Conservation (phyloP, 306 rosid genomes). For the Comarum palustre region DNA sequence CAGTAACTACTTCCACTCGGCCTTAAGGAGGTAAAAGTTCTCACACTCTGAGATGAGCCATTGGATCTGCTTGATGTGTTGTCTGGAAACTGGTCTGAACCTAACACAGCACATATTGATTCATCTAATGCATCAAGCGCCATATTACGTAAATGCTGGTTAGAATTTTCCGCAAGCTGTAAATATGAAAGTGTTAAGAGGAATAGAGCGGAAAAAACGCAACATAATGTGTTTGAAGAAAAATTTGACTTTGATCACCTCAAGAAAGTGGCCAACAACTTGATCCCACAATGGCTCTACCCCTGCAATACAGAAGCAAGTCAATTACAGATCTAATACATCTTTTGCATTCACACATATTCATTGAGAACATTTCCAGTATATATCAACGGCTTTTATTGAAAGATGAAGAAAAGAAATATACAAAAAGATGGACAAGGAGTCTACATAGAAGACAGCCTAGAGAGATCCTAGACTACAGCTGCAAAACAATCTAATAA, state of each 20-base stretch:
- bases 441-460: not conserved
- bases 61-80: slow-evolving; percentile 39
- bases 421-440: not conserved
- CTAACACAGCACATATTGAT: slow-evolving; percentile 91
- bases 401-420: not conserved
- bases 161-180: slow-evolving; percentile 89
- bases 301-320: slow-evolving; percentile 41
- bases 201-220: slow-evolving; percentile 25
- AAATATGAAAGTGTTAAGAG: slow-evolving; percentile 25
- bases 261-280: slow-evolving; percentile 83
- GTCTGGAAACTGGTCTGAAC: slow-evolving; percentile 67
- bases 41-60: slow-evolving; percentile 53
- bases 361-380: not conserved
- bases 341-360: slow-evolving; percentile 5
- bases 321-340: slow-evolving; percentile 1
- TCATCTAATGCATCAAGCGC: slow-evolving; percentile 91
- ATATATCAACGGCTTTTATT: not conserved
- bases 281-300: slow-evolving; percentile 94
- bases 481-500: not conserved
- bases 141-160: slow-evolving; percentile 74
- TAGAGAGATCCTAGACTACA: not conserved
- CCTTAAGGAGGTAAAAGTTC: slow-evolving; percentile 35
- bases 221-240: slow-evolving; percentile 19
- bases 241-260: slow-evolving; percentile 46
- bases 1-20: slow-evolving; percentile 25